Evolutionary conservation across 2,329 filamentous ascomycete species (phyloP).

Genomic region (Botrytis byssoidea): DNA sequence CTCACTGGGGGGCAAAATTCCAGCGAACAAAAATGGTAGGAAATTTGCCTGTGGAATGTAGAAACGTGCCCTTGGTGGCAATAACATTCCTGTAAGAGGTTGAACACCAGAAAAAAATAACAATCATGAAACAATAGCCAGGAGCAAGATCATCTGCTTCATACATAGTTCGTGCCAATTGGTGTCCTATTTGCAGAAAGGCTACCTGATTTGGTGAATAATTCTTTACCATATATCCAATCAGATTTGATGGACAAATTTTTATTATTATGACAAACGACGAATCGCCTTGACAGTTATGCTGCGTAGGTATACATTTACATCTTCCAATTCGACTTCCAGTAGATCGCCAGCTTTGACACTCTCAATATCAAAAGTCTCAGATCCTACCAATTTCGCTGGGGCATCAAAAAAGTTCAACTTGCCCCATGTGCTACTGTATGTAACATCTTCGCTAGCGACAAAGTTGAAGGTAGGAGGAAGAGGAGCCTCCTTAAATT

Average conservation of each 20-base stretch:
- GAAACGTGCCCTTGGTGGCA: background rate
- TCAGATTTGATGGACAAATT: background rate
- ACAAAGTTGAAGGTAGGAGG: constrained; percentile 46
- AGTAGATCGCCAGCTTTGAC: constrained; percentile 51
- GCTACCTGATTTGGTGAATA: background rate
- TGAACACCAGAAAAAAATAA: background rate
- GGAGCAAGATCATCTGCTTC: background rate
- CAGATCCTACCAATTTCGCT: background rate
- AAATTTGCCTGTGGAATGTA: constrained; percentile 8
- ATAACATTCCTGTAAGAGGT: background rate
- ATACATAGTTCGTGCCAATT: background rate
- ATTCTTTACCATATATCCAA: background rate
- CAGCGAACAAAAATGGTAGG: background rate
- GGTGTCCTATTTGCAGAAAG: background rate
- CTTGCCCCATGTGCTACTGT: background rate
- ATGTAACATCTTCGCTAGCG: background rate
- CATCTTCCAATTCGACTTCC: constrained; percentile 51
- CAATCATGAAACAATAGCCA: background rate
- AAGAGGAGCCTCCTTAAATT: constrained; percentile 48
- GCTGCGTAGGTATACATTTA: constrained; percentile 50
- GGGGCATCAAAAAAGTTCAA: background rate
- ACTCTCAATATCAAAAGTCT: constrained; percentile 34
- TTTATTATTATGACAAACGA: constrained; percentile 9
- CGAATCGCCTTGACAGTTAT: constrained; percentile 49
- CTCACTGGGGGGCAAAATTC: constrained; percentile 3